phyloP scores from a whole-genome alignment of 1,284 basidiomycete species.

The Moesziomyces globuligerus region DNA sequence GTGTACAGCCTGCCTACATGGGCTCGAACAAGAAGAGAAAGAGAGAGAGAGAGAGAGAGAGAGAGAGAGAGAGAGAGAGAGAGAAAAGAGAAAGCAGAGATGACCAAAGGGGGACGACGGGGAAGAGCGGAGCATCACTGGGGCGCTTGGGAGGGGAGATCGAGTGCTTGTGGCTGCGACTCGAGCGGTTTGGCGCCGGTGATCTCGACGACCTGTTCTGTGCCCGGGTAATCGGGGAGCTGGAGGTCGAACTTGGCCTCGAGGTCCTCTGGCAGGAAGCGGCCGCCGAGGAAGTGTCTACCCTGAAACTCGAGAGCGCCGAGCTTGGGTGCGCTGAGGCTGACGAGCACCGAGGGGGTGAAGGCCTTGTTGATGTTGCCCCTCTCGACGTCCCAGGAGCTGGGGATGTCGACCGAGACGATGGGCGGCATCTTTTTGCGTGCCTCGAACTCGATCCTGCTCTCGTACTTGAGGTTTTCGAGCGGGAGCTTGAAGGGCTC shows the following conservation, averaged over 20 bases:
- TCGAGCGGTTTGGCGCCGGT: slow-evolving; percentile 48
- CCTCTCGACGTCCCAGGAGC: slow-evolving; percentile 90
- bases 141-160: too few relatives aligned
- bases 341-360: slow-evolving; percentile 83
- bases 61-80: too few relatives aligned
- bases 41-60: background rate
- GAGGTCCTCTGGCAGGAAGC: slow-evolving; percentile 78
- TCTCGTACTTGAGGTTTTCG: slow-evolving; percentile 71
- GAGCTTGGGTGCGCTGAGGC: slow-evolving; percentile 91
- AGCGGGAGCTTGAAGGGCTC: slow-evolving; percentile 85
- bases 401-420: slow-evolving; percentile 85
- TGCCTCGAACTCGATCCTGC: slow-evolving; percentile 57
- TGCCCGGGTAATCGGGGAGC: slow-evolving; percentile 55
- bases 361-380: slow-evolving; percentile 73
- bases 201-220: slow-evolving; percentile 64
- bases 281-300: slow-evolving; percentile 91
- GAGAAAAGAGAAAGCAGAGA: too few relatives aligned
- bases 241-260: slow-evolving; percentile 50
- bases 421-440: slow-evolving; percentile 57
- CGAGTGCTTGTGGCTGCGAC: too few relatives aligned
- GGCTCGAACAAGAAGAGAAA: background rate
- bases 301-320: slow-evolving; percentile 77
- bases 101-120: background rate
- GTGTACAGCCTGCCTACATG: background rate
- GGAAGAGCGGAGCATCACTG: background rate